These are phyloP conservation scores for Antrodiella citrinella DNA, from an alignment of 768 basidiomycete species.

Conservation along the genomic window DNA sequence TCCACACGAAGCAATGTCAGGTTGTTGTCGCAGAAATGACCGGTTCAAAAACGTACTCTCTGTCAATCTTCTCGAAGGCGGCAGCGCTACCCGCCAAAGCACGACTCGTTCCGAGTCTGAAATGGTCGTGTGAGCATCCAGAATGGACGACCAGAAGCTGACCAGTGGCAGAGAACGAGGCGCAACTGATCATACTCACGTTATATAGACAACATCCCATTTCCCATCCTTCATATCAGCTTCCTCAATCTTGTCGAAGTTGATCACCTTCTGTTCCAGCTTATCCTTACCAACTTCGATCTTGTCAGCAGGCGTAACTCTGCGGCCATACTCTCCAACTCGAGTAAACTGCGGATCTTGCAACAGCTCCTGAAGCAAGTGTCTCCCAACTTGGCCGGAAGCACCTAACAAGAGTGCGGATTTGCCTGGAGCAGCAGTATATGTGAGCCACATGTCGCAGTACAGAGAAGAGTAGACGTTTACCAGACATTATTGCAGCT, in stretches of 20 bases:
- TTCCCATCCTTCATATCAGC: conserved; percentile 49
- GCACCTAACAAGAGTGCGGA: conserved; percentile 69
- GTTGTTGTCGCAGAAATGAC: too few relatives aligned
- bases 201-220: conserved; percentile 73
- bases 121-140: too few relatives aligned
- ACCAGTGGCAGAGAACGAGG: neutral
- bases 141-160: too few relatives aligned
- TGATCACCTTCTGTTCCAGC: conserved; percentile 45
- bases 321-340: conserved; percentile 66
- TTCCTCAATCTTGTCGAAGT: conserved; percentile 41
- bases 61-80: conserved; percentile 70
- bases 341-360: conserved; percentile 43
- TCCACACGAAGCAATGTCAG: too few relatives aligned
- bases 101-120: conserved; percentile 60
- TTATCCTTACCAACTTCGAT: conserved; percentile 37
- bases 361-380: conserved; percentile 56
- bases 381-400: conserved; percentile 62
- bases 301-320: conserved; percentile 38
- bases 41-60: conserved; percentile 56
- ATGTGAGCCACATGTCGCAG: too few relatives aligned
- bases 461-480: too few relatives aligned
- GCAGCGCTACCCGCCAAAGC: conserved; percentile 47
- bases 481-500: too few relatives aligned
- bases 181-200: conserved; percentile 32
- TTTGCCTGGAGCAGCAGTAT: conserved; percentile 7